phyloP scores from a whole-genome alignment of 1,139 yeast genomes.

The Sugiyamaella neomexicana region DNA sequence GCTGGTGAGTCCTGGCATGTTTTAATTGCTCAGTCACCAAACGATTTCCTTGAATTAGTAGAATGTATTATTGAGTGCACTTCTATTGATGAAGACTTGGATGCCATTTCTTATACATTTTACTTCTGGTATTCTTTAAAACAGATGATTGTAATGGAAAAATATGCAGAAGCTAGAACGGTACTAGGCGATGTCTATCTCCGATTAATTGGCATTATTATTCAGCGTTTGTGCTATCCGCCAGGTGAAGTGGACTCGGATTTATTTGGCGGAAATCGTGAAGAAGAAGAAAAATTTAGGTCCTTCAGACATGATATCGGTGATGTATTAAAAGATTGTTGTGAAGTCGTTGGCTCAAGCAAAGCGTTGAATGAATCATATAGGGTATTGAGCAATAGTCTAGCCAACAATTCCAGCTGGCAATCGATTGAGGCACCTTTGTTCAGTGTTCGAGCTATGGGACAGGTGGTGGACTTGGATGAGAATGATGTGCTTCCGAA shows the following conservation, averaged over 20 bases:
- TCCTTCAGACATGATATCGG: constrained; percentile 97
- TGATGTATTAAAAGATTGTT: constrained; percentile 91
- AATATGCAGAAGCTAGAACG: constrained; percentile 60
- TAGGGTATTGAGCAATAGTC: constrained; percentile 48
- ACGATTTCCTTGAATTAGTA: constrained; percentile 72
- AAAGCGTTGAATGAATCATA: constrained; percentile 66
- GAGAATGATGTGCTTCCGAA: constrained; percentile 75
- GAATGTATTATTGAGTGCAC: constrained; percentile 66
- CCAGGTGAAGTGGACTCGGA: constrained; percentile 42
- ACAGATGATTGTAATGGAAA: constrained; percentile 62
- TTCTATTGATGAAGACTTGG: constrained; percentile 73
- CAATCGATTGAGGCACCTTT: constrained; percentile 88
- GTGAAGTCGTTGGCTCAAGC: constrained; percentile 81
- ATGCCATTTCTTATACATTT: constrained; percentile 85
- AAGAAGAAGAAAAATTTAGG: constrained; percentile 88
- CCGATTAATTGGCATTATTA: constrained; percentile 64
- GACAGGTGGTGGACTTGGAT: constrained; percentile 73
- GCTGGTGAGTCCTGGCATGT: constrained; percentile 98
- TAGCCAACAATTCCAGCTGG: constrained; percentile 54
- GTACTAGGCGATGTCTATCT: constrained; percentile 61
- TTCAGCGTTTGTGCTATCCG: constrained; percentile 78
- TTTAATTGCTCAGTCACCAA: constrained; percentile 71
- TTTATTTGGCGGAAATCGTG: constrained; percentile 62
- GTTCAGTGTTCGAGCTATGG: constrained; percentile 91
- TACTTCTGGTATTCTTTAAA: constrained; percentile 87